phyloP scores from a whole-genome alignment of 345 rosid species.

The Dovyalis caffra region DNA sequence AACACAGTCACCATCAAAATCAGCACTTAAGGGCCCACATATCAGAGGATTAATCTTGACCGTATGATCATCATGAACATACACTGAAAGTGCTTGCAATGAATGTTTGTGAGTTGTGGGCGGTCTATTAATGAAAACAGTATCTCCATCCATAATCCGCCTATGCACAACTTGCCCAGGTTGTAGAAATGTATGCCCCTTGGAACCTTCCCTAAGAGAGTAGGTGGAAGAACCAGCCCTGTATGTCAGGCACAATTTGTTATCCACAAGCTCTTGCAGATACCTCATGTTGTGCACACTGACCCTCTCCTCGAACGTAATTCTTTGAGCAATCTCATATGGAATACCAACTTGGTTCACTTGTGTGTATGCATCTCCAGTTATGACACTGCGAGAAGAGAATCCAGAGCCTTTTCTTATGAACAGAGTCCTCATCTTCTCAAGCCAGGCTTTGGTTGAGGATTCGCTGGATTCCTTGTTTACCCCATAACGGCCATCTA shows the following conservation, averaged over 20 bases:
- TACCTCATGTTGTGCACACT: slow-evolving; percentile 54
- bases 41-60: slow-evolving; percentile 94
- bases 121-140: slow-evolving; percentile 87
- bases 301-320: slow-evolving; percentile 90
- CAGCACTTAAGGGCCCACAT: slow-evolving; percentile 92
- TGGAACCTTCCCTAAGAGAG: slow-evolving; percentile 88
- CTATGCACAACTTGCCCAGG: slow-evolving; percentile 88
- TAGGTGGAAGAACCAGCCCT: slow-evolving; percentile 68
- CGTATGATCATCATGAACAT: slow-evolving; percentile 87
- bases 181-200: slow-evolving; percentile 74
- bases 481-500: slow-evolving; percentile 57
- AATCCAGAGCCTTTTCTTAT: slow-evolving; percentile 93
- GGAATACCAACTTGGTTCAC: slow-evolving; percentile 92
- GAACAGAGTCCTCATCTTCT: slow-evolving; percentile 82
- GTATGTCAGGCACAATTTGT: slow-evolving; percentile 68
- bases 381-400: slow-evolving; percentile 93
- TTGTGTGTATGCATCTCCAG: slow-evolving; percentile 78
- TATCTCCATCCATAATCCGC: slow-evolving; percentile 88
- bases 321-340: slow-evolving; percentile 73
- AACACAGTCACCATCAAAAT: slow-evolving; percentile 96
- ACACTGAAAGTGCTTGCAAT: slow-evolving; percentile 82
- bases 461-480: slow-evolving; percentile 50
- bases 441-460: slow-evolving; percentile 87
- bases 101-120: slow-evolving; percentile 98
- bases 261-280: slow-evolving; percentile 74